phyloP scores from a whole-genome alignment of 2,329 filamentous ascomycete genomes.

The Penicillium sp. region DNA sequence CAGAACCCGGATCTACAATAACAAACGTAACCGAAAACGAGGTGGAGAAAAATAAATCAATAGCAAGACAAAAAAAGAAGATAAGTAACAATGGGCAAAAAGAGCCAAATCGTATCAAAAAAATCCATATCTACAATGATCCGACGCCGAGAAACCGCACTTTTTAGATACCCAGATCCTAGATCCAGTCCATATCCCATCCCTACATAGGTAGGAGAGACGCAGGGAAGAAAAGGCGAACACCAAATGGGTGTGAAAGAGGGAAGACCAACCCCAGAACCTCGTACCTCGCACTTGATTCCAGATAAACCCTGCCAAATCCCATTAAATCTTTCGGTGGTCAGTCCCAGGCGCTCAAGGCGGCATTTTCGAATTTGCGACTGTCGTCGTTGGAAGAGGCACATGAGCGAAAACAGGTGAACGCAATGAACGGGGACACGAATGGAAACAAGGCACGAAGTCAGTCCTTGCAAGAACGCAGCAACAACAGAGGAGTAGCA shows the following conservation, averaged over 20 bases:
- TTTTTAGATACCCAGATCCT: constrained; percentile 16
- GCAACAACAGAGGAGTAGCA: constrained; percentile 7
- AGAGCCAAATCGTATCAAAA: constrained; percentile 15
- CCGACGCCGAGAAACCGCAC: constrained; percentile 20
- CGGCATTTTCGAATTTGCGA: neutral
- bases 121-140: constrained; percentile 23
- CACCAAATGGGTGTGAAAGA: constrained; percentile 10
- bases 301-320: neutral
- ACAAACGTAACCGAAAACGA: neutral
- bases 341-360: neutral
- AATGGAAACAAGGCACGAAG: constrained; percentile 26
- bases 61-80: constrained; percentile 8
- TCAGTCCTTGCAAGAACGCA: constrained; percentile 14
- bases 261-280: neutral
- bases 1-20: constrained; percentile 1
- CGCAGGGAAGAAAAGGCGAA: constrained; percentile 5
- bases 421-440: constrained; percentile 3
- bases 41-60: neutral
- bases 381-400: neutral
- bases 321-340: neutral
- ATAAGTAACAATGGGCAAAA: constrained; percentile 13
- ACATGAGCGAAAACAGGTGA: constrained; percentile 1
- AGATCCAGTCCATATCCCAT: constrained; percentile 4
- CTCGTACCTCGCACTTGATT: neutral
- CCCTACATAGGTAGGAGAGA: neutral